Conservation (phyloP, 805 yeast genomes). For the Metschnikowia peoriensis region DNA sequence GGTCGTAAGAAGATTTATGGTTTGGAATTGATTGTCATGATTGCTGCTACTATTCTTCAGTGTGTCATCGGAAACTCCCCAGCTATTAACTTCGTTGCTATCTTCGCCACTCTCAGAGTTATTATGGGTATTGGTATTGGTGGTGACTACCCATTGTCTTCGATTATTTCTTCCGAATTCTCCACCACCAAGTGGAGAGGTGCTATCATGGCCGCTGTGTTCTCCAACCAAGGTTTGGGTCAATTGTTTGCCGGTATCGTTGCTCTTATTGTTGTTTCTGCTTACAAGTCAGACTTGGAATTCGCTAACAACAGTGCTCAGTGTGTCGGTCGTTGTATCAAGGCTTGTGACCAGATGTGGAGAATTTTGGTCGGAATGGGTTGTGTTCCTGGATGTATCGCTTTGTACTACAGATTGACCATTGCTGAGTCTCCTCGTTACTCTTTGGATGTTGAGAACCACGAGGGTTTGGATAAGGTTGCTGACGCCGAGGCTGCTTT, state of each 20-base stretch:
- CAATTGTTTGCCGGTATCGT: conserved; percentile 86
- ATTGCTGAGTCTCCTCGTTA: conserved; percentile 95
- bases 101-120: conserved; percentile 75
- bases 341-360: conserved; percentile 93
- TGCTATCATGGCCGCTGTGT: conserved; percentile 95
- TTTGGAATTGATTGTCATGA: conserved; percentile 80
- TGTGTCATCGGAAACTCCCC: conserved; percentile 70
- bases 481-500: conserved; percentile 48
- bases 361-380: conserved; percentile 88
- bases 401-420: conserved; percentile 87
- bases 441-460: conserved; percentile 69
- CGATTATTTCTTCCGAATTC: conserved; percentile 90
- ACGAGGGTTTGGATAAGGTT: conserved; percentile 53
- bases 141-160: conserved; percentile 93
- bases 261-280: conserved; percentile 73
- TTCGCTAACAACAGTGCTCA: conserved; percentile 51
- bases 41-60: conserved; percentile 74
- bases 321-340: conserved; percentile 66
- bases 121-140: conserved; percentile 96
- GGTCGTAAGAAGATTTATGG: conserved; percentile 92
- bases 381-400: conserved; percentile 81
- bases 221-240: conserved; percentile 97
- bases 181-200: conserved; percentile 97
- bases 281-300: conserved; percentile 62
- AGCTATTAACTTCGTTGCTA: conserved; percentile 70